These are phyloP conservation scores for Polychytrium aggregatum DNA, from an alignment of 192 early-diverging fungal species.

Conservation along the genomic window DNA sequence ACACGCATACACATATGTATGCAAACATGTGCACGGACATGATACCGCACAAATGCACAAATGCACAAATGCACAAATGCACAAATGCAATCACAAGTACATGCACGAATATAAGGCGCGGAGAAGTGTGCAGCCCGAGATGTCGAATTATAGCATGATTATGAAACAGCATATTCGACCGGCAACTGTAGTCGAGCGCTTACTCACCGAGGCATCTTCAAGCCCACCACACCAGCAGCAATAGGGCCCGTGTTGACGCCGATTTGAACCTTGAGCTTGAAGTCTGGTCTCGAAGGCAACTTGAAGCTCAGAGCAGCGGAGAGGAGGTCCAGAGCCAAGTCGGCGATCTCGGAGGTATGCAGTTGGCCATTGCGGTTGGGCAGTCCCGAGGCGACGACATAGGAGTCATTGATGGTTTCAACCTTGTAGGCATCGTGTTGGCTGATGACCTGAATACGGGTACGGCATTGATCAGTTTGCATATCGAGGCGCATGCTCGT, in stretches of 20 bases:
- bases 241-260: slow-evolving; percentile 23
- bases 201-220: slow-evolving; percentile 30
- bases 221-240: slow-evolving; percentile 24
- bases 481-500: neutral
- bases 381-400: slow-evolving; percentile 19
- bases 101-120: no score
- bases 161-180: no score
- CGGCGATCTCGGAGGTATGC: slow-evolving; percentile 24
- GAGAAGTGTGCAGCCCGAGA: no score
- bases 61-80: no score
- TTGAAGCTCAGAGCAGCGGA: slow-evolving; percentile 6
- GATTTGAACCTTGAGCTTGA: slow-evolving; percentile 14
- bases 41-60: no score
- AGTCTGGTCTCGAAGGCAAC: slow-evolving; percentile 12
- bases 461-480: slow-evolving; percentile 7
- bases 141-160: no score
- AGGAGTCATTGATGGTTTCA: slow-evolving; percentile 25
- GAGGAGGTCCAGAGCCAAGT: slow-evolving; percentile 20
- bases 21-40: no score
- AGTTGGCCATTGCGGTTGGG: slow-evolving; percentile 15
- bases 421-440: slow-evolving; percentile 30
- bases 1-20: no score
- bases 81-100: slow-evolving; percentile 6
- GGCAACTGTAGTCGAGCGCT: no score
- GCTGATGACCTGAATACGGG: slow-evolving; percentile 15